Conservation (phyloP, 2,329 filamentous ascomycete genomes). For the Hypoxylon sp. region DNA sequence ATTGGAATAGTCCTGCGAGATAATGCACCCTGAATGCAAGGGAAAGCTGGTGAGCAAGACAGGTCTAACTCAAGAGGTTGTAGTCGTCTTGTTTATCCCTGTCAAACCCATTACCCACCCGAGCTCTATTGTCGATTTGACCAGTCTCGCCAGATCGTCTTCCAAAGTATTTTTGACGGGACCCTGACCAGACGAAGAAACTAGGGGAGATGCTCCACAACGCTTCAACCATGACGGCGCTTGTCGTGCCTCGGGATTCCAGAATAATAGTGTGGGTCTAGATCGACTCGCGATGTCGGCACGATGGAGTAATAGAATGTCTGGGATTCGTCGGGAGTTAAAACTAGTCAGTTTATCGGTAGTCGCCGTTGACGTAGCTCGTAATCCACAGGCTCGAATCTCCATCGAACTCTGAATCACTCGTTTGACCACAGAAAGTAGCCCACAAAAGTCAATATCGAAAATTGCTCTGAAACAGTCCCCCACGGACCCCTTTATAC, state of each 20-base stretch:
- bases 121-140: slow-evolving; percentile 26
- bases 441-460: slow-evolving; percentile 19
- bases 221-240: slow-evolving; percentile 20
- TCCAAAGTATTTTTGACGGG: slow-evolving; percentile 21
- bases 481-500: slow-evolving; percentile 8
- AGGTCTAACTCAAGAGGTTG: slow-evolving; percentile 4
- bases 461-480: slow-evolving; percentile 19
- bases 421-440: slow-evolving; percentile 14
- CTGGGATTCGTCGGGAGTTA: slow-evolving; percentile 33
- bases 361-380: slow-evolving; percentile 34
- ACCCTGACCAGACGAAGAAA: slow-evolving; percentile 24
- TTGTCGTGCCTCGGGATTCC: slow-evolving; percentile 29
- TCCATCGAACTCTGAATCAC: slow-evolving; percentile 8
- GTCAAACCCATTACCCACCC: slow-evolving; percentile 17
- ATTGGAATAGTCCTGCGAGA: slow-evolving; percentile 32
- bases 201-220: slow-evolving; percentile 24
- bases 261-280: slow-evolving; percentile 39
- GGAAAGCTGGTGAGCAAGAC: slow-evolving; percentile 1
- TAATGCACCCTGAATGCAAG: slow-evolving; percentile 34
- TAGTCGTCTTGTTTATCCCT: slow-evolving; percentile 2
- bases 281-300: slow-evolving; percentile 42
- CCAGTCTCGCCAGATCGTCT: slow-evolving; percentile 21
- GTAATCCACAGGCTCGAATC: slow-evolving; percentile 18
- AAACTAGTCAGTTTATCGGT: slow-evolving; percentile 15
- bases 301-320: slow-evolving; percentile 35